Evolutionary conservation across 306 rosid species (phyloP).

Genomic region (Prosopis cineraria): DNA sequence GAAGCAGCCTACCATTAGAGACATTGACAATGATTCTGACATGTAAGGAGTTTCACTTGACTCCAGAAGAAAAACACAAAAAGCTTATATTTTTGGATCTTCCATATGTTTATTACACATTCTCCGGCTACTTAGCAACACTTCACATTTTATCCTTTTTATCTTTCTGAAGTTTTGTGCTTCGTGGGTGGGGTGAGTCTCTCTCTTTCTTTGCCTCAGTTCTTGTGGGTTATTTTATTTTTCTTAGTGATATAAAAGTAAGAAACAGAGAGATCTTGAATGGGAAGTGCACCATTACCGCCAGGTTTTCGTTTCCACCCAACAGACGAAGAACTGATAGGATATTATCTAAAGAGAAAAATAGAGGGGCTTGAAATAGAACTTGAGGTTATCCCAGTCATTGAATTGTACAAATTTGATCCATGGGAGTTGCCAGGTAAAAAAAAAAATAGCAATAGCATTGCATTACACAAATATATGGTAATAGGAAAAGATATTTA

Average conservation of each 20-base stretch:
- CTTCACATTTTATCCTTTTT: neutral
- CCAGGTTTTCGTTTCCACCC: conserved; percentile 96
- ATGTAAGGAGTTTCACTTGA: conserved; percentile 52
- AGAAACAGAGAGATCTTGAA: neutral
- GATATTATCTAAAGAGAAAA: conserved; percentile 84
- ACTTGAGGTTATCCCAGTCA: conserved; percentile 83
- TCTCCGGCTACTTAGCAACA: conserved; percentile 50
- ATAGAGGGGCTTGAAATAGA: conserved; percentile 86
- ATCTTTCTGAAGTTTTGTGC: neutral
- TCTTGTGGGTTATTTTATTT: neutral
- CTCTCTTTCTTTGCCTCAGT: neutral
- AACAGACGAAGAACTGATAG: conserved; percentile 85
- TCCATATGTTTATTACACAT: conserved; percentile 67
- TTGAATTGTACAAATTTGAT: conserved; percentile 86
- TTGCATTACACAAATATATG: too few relatives aligned
- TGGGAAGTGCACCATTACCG: conserved; percentile 55
- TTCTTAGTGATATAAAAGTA: neutral
- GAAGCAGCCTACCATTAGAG: conserved; percentile 30
- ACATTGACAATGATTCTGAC: conserved; percentile 69
- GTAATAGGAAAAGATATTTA: too few relatives aligned
- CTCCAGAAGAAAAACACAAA: conserved; percentile 56
- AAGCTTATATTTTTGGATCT: conserved; percentile 84
- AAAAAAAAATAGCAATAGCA: too few relatives aligned
- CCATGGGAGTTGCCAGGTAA: conserved; percentile 99
- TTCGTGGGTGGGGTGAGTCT: neutral